Base-by-base conservation (phyloP, 306 rosid genomes). In the Sesbania bispinosa region DNA sequence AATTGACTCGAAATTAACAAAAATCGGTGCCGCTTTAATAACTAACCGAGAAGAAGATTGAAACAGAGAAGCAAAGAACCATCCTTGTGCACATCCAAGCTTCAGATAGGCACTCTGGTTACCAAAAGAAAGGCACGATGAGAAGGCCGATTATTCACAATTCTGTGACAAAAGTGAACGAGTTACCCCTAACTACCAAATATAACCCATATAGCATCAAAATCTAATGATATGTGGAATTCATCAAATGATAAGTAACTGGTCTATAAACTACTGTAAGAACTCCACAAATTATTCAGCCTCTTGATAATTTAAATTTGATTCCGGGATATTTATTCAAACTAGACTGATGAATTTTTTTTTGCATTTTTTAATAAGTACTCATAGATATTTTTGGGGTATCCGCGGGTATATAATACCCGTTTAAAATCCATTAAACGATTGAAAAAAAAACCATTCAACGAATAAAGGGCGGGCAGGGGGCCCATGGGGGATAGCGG, bases 41-140 rank as follows among this genome's bases (percentile, higher is more conserved):
- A 83, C 90, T 78, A 64, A 90, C 98, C 83, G 64, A 2, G 96
- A 74, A 50, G 92, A 62, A 58, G 92, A 84, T 69, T 90, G 93
- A 69, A 67, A 43, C 45, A 85, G 70, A 60, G 97, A 77, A 60
- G 92, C 58, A 61, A 77, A 68, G 82, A 93, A 90, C 92, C 90
- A 93, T 73, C 98, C 98, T 84, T 93, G 98, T 65, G 79, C 84
- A 69, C 87, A 90, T 57, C 88, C 98, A 80, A 84, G 90, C 89
- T 88, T 93, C 80, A 90, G 71, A 65, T 90, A 93, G 43, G 87
- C 65, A 73, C 86, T 84, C 98, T 93, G 89, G 55, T 57, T 55
- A 57, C 45, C 75, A 71, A 72, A 23, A 71, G 35, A 69, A 60
- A 64, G 57, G 24, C 60, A 78, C 4, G 9, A 33, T 43, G 51